Evolutionary conservation across 2,329 filamentous ascomycete species (phyloP).

Genomic region (Ophiostoma novo-ulmi): DNA sequence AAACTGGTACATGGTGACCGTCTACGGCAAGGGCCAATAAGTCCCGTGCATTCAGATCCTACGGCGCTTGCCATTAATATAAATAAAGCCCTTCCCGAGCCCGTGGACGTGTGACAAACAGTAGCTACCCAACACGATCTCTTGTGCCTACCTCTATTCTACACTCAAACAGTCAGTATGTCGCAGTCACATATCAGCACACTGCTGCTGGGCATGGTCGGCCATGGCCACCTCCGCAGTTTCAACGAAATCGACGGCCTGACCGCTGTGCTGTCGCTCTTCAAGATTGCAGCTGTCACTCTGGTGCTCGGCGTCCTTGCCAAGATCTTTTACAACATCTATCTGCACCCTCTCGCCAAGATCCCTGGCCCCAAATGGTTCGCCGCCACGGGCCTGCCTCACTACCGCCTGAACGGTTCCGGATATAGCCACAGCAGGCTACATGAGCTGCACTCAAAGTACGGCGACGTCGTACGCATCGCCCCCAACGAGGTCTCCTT

Average conservation of each 20-base stretch:
- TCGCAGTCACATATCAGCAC: background rate
- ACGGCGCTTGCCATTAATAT: background rate
- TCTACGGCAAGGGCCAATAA: background rate
- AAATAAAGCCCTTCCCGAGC: background rate
- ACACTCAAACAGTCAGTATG: background rate
- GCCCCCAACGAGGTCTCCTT: slow-evolving; percentile 42
- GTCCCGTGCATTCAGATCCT: background rate
- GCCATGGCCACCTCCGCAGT: slow-evolving; percentile 6
- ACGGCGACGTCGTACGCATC: slow-evolving; percentile 43
- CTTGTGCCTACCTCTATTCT: background rate
- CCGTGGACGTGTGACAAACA: background rate
- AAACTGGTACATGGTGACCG: background rate
- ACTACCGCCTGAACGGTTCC: background rate
- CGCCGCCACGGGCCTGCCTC: slow-evolving; percentile 28
- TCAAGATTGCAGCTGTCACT: background rate
- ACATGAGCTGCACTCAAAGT: slow-evolving; percentile 33
- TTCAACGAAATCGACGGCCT: background rate
- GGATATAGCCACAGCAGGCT: slow-evolving; percentile 19
- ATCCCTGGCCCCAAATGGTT: slow-evolving; percentile 34
- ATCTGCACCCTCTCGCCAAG: slow-evolving; percentile 33
- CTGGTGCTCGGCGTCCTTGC: slow-evolving; percentile 15
- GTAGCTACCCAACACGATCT: background rate
- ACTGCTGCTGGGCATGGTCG: background rate
- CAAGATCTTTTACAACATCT: slow-evolving; percentile 23
- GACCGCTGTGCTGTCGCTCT: background rate